Conservation (phyloP, 371 early-diverging fungal genomes). For the Blastocladiella emersonii region DNA sequence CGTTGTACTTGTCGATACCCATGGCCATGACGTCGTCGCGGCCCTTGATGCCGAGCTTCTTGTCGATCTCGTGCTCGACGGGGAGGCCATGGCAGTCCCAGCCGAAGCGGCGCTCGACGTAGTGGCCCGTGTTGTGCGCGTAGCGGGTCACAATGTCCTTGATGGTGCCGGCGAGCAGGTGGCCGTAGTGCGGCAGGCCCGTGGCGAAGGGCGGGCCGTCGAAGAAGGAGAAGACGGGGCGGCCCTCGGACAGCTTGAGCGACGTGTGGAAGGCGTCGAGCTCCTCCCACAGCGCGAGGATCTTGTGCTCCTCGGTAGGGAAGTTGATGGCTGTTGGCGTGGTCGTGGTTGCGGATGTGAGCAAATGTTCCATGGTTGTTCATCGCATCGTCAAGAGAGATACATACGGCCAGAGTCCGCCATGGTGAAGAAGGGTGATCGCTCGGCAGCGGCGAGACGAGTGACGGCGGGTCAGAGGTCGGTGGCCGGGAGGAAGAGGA, state of each 20-base stretch:
- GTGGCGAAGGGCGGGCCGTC: constrained; percentile 99
- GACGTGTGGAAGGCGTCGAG: constrained; percentile 96
- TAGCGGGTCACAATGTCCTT: constrained; percentile 99
- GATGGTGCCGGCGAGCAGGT: constrained; percentile 98
- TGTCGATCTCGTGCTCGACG: constrained; percentile 99
- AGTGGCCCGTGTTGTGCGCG: constrained; percentile 92
- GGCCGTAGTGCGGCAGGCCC: constrained; percentile 99
- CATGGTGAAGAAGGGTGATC: too few relatives aligned
- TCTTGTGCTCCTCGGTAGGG: constrained; percentile 91
- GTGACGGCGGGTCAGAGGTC: too few relatives aligned
- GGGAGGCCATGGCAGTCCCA: constrained; percentile 99
- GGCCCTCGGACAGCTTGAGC: constrained; percentile 62
- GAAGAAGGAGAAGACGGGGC: constrained; percentile 38
- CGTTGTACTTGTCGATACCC: constrained; percentile 99
- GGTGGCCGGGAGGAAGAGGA: too few relatives aligned
- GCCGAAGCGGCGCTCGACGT: constrained; percentile 98
- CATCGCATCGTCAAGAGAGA: too few relatives aligned
- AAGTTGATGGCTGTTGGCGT: constrained; percentile 41
- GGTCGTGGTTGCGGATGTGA: too few relatives aligned
- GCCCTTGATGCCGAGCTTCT: constrained; percentile 84
- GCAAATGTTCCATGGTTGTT: too few relatives aligned
- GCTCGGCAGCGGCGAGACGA: too few relatives aligned
- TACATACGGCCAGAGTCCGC: too few relatives aligned
- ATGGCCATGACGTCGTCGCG: constrained; percentile 86
- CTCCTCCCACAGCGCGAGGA: constrained; percentile 92